Percentiles rank a stretch among this genome's conserved stretches.
phyloP scores from a whole-genome alignment of 2,329 filamentous ascomycete genomes.

The Ceratocystis cacaofunesta region DNA sequence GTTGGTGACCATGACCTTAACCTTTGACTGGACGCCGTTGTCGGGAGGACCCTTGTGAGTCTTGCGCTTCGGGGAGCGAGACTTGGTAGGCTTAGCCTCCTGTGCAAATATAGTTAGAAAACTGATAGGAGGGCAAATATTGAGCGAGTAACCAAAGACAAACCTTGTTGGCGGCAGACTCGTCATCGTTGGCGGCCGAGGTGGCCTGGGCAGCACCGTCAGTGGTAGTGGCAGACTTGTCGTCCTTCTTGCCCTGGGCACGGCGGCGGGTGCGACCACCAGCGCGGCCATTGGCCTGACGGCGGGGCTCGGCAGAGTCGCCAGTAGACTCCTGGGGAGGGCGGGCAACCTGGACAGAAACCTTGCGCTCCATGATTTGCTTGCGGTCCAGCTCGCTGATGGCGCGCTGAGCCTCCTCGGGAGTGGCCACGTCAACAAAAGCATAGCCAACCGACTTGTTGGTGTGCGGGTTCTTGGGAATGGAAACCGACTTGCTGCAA shows the following conservation, averaged over 20 bases:
- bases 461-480: conserved; percentile 98
- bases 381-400: conserved; percentile 92
- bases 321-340: conserved; percentile 81
- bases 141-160: not conserved
- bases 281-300: conserved; percentile 47
- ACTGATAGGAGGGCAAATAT: not conserved
- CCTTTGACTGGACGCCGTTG: conserved; percentile 96
- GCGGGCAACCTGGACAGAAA: conserved; percentile 94
- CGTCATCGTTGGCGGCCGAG: conserved; percentile 32
- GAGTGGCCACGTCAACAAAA: conserved; percentile 94
- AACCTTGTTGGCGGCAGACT: conserved; percentile 25
- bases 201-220: conserved; percentile 25
- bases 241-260: conserved; percentile 35
- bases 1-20: conserved; percentile 99
- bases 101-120: conserved; percentile 22
- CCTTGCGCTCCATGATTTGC: conserved; percentile 96
- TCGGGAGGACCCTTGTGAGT: conserved; percentile 69
- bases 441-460: conserved; percentile 97
- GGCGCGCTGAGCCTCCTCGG: conserved; percentile 85
- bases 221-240: conserved; percentile 20
- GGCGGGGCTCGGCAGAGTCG: conserved; percentile 54
- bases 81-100: conserved; percentile 43
- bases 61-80: conserved; percentile 31
- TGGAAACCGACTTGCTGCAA: conserved; percentile 87
- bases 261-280: conserved; percentile 57